Percentiles rank a stretch among this genome's conserved stretches.
Evolutionary conservation across 2,329 filamentous ascomycete species (phyloP).

Genomic region (Verticillium tricorpus): DNA sequence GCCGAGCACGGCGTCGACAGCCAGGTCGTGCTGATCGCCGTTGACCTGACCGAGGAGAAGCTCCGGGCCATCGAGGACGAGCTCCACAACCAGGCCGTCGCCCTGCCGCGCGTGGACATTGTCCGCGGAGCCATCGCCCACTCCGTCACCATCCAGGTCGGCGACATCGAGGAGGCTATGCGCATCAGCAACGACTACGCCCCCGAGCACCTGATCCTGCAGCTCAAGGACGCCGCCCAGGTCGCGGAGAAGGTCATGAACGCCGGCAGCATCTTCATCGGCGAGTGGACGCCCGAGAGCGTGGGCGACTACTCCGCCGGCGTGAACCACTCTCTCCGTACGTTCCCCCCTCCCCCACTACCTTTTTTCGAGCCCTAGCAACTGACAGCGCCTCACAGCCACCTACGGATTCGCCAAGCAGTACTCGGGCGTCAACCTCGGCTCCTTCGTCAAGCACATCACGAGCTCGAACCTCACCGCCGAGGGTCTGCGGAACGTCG

Average conservation of each 20-base stretch:
- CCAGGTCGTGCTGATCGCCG: conserved; percentile 86
- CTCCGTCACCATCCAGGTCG: conserved; percentile 80
- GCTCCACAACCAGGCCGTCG: conserved; percentile 80
- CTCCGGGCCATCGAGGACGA: conserved; percentile 86
- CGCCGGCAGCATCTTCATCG: conserved; percentile 93
- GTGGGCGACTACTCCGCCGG: conserved; percentile 97
- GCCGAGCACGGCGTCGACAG: conserved; percentile 96
- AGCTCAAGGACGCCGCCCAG: conserved; percentile 71
- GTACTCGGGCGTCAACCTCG: conserved; percentile 95
- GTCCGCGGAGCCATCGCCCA: conserved; percentile 86
- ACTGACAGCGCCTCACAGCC: conserved; percentile 44
- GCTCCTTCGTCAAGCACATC: conserved; percentile 96
- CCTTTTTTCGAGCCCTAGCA: background rate
- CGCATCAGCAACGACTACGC: conserved; percentile 88
- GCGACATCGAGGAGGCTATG: conserved; percentile 68
- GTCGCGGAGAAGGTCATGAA: conserved; percentile 80
- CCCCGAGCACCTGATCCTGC: conserved; percentile 92
- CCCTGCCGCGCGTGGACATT: conserved; percentile 86
- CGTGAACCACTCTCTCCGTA: conserved; percentile 95
- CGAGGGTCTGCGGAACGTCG: conserved; percentile 80
- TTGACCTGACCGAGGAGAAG: conserved; percentile 69
- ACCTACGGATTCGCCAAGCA: conserved; percentile 98
- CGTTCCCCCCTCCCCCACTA: conserved; percentile 38
- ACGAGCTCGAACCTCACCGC: conserved; percentile 87
- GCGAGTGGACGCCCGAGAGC: conserved; percentile 94